These are phyloP conservation scores for Pythium coloratum DNA, from an alignment of 352 stramenopile genomes.

Conservation along the genomic window DNA sequence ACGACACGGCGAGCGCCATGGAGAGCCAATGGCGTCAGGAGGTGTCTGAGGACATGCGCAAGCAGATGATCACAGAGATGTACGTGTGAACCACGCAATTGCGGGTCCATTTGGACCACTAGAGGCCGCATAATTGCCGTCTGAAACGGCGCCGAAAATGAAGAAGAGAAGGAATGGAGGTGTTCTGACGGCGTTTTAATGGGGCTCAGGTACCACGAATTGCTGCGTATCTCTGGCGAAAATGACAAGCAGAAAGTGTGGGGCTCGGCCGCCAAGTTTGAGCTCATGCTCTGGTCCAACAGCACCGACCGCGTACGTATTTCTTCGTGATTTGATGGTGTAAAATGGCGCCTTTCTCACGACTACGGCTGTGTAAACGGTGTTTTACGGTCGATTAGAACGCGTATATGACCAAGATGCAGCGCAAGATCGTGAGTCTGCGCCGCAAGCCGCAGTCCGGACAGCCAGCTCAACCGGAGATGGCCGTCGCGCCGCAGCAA, in stretches of 20 bases:
- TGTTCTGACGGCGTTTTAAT: conserved; percentile 1
- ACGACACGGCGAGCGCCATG: not conserved
- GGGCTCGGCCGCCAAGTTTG: conserved; percentile 84
- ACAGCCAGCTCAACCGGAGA: conserved; percentile 20
- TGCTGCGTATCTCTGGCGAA: conserved; percentile 80
- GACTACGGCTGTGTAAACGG: not conserved
- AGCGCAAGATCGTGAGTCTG: conserved; percentile 81
- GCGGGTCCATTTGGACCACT: not conserved
- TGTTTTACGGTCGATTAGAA: conserved; percentile 36
- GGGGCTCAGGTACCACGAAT: conserved; percentile 70
- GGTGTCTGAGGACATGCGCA: conserved; percentile 79
- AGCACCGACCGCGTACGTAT: conserved; percentile 59
- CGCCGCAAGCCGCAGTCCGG: conserved; percentile 68
- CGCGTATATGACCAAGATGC: conserved; percentile 83
- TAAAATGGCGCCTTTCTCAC: too few species aligned
- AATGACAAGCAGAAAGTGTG: conserved; percentile 87
- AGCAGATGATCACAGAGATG: conserved; percentile 89
- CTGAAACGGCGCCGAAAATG: not conserved
- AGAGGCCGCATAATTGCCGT: conserved; percentile 1
- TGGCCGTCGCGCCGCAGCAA: conserved; percentile 18
- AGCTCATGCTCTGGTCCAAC: conserved; percentile 86
- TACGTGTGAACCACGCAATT: conserved; percentile 31
- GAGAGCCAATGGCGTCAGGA: conserved; percentile 66
- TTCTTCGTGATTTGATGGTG: not conserved
- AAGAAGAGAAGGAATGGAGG: not conserved